Conservation (phyloP, 2,329 filamentous ascomycete genomes). For the Ophiocordyceps camponoti-leonardi region DNA sequence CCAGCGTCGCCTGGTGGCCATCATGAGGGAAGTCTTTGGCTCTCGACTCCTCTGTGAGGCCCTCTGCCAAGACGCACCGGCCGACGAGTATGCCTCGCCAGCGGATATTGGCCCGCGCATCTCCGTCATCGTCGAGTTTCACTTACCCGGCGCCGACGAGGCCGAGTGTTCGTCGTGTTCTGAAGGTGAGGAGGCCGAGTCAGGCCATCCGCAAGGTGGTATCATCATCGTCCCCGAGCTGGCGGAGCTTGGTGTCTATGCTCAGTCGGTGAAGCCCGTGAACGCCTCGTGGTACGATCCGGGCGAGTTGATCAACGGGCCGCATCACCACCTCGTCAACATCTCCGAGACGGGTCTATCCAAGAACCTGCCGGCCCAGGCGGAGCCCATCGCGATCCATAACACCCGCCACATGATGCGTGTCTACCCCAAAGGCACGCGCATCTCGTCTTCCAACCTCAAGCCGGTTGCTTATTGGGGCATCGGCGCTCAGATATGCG, state of each 20-base stretch:
- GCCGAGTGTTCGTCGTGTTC: conserved; percentile 4
- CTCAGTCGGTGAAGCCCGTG: conserved; percentile 49
- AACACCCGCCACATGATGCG: conserved; percentile 53
- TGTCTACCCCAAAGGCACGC: conserved; percentile 51
- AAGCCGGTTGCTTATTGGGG: conserved; percentile 48
- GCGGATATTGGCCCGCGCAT: conserved; percentile 44
- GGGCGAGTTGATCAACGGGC: conserved; percentile 31
- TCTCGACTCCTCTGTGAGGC: conserved; percentile 39
- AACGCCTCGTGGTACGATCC: conserved; percentile 48
- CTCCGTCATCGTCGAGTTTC: conserved; percentile 50
- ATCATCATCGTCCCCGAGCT: conserved; percentile 46
- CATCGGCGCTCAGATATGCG: conserved; percentile 50
- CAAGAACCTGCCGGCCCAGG: conserved; percentile 27
- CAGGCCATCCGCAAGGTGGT: conserved; percentile 21
- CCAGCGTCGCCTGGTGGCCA: conserved; percentile 42
- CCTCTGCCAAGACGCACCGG: conserved; percentile 36
- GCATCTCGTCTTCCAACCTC: conserved; percentile 49
- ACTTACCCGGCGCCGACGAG: conserved; percentile 33
- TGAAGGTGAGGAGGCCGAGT: conserved; percentile 14
- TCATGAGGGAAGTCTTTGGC: conserved; percentile 48
- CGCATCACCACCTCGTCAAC: conserved; percentile 51
- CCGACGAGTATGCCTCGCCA: conserved; percentile 36
- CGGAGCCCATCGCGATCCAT: conserved; percentile 34
- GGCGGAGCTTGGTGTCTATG: conserved; percentile 48
- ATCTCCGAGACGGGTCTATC: conserved; percentile 45